phyloP scores from a whole-genome alignment of 306 rosid species.

The Corylus avellana region DNA sequence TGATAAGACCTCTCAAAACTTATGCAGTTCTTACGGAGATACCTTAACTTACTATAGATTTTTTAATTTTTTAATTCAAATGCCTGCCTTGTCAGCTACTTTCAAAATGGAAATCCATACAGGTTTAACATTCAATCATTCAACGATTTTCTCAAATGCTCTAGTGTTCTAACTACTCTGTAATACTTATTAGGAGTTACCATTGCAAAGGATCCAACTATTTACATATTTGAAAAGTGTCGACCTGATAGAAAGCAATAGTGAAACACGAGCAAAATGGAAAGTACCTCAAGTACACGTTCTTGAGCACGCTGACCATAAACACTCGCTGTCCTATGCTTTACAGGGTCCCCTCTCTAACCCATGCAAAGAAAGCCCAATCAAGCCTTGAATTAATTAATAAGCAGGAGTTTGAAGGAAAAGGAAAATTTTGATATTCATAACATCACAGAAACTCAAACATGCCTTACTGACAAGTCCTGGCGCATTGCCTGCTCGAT shows the following conservation, averaged over 20 bases:
- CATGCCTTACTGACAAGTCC: conserved; percentile 55
- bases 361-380: conserved; percentile 54
- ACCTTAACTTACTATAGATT: not conserved
- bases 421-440: conserved; percentile 10
- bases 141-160: too few species aligned
- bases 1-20: not conserved
- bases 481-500: conserved; percentile 39
- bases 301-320: conserved; percentile 54
- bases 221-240: too few species aligned
- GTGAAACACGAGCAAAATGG: conserved; percentile 3
- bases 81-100: not conserved
- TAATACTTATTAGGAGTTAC: not conserved
- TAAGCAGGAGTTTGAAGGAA: conserved; percentile 10
- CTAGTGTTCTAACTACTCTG: not conserved
- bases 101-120: not conserved
- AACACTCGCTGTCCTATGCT: conserved; percentile 41
- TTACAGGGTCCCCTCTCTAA: conserved; percentile 53
- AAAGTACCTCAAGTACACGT: conserved; percentile 64
- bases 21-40: not conserved
- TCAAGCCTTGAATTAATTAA: conserved; percentile 26
- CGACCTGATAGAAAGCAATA: not conserved
- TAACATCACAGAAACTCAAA: conserved; percentile 15
- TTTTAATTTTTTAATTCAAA: not conserved
- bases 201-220: not conserved
- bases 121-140: not conserved